phyloP scores from a whole-genome alignment of 805 yeast species.

The Saccharomyces eubayanus region DNA sequence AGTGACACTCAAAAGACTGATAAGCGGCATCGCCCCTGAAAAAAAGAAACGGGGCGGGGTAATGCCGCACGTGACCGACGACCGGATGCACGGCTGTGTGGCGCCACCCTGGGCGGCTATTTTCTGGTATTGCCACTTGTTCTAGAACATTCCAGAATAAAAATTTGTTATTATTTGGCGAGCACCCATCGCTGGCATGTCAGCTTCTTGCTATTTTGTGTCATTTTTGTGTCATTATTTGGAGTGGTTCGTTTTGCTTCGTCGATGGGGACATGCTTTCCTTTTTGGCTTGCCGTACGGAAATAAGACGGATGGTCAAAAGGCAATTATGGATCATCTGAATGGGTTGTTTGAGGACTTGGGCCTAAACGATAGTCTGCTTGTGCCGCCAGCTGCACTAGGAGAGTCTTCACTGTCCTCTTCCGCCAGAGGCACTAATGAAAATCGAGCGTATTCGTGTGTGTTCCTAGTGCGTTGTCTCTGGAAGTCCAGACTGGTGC shows the following conservation, averaged over 20 bases:
- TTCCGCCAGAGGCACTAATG: constrained; percentile 23
- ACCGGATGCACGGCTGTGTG: background rate
- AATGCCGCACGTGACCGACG: background rate
- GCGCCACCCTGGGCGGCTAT: background rate
- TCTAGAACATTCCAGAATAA: background rate
- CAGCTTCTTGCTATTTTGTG: too few relatives aligned
- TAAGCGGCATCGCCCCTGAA: background rate
- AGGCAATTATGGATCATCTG: background rate
- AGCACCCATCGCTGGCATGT: too few relatives aligned
- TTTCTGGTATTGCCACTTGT: background rate
- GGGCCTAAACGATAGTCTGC: background rate
- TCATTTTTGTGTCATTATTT: background rate
- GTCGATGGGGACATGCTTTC: background rate
- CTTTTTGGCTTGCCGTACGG: background rate
- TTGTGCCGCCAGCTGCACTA: background rate
- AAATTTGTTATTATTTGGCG: too few relatives aligned
- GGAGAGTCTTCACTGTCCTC: constrained; percentile 11
- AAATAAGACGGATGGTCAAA: background rate
- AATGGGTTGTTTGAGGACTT: background rate
- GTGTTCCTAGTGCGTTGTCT: constrained; percentile 5
- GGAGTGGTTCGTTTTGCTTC: background rate
- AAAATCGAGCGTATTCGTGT: constrained; percentile 5
- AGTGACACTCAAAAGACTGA: background rate
- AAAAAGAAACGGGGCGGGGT: background rate
- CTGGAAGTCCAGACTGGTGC: constrained; percentile 14